Base-by-base conservation (phyloP, 345 rosid genomes). In the Mangifera indica region DNA sequence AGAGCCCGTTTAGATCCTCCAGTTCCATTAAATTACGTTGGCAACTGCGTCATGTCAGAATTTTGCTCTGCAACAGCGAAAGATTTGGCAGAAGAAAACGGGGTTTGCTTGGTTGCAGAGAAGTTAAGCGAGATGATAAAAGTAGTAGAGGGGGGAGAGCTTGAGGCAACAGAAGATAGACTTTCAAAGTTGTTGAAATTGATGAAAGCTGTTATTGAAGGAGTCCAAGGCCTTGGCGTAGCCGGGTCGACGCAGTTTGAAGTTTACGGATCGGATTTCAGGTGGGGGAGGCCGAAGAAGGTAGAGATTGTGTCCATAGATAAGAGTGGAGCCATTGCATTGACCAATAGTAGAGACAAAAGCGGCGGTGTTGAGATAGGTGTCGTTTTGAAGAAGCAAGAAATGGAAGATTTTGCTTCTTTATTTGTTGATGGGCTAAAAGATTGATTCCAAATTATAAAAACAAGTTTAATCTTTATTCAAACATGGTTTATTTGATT, bases 261-360 rank as follows among this genome's bases (percentile, higher is more conserved):
- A 1, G 63, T 52, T 48, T 75, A 69, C 17, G 66, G 58, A 12
- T 57, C 78, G 3, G 76, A 79, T 54, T 74, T 79, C n/a, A 78
- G 79, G 20, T 71, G 70, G 78, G 81, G 76, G 0, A 66, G 62
- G 32, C 82, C 80, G 7, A 34, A 32, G 52, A 82, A 76, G 42
- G 82, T 79, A 52, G 82, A 67, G 32, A 24, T 79, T 21, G 72
- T 72, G 13, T 74, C 81, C 4, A 66, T 68, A 22, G 80, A 70
- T 63, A 24, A 22, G 64, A 69, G 40, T 26, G 78, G 67, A 37
- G 34, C 76, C 3, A 21, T 75, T 56, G 60, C 80, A 1, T 10
- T 76, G 75, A 60, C 76, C 0, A 80, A 72, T 21, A 78, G 74
- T 22, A 69, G 64, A 63, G 78, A 66, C 25, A 74, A 60, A 18